Evolutionary conservation across 345 rosid genomes (phyloP).

Genomic region (Lepidium didymum): DNA sequence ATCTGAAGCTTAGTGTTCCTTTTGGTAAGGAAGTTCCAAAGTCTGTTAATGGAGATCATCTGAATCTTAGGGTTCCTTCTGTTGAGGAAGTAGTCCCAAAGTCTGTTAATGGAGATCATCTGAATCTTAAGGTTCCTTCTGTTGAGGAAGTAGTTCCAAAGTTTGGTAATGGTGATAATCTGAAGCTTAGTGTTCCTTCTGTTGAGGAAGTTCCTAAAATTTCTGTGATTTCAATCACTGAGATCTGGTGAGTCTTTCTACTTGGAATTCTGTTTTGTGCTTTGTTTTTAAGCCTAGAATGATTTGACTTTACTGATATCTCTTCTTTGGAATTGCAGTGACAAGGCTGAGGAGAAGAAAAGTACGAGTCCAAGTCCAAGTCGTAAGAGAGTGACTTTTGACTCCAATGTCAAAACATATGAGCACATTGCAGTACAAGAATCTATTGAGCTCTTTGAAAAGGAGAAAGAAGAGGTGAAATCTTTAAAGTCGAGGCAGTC

Average conservation of each 20-base stretch:
- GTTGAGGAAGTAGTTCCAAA: background rate
- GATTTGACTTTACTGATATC: background rate
- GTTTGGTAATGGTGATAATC: background rate
- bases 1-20: too few relatives aligned
- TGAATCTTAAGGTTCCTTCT: background rate
- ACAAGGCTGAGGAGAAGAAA: constrained; percentile 38
- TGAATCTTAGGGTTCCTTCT: background rate
- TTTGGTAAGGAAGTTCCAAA: background rate
- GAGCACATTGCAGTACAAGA: constrained; percentile 48
- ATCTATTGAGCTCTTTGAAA: constrained; percentile 27
- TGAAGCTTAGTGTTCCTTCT: background rate
- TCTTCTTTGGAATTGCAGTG: background rate
- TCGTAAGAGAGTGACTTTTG: constrained; percentile 75
- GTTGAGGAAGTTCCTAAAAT: constrained; percentile 23
- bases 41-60: background rate
- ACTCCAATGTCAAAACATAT: constrained; percentile 56
- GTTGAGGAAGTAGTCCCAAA: background rate
- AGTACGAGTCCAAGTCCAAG: constrained; percentile 22
- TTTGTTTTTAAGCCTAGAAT: background rate
- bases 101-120: background rate
- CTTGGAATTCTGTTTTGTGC: background rate
- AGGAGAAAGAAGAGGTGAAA: constrained; percentile 28
- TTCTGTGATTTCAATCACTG: constrained; percentile 24
- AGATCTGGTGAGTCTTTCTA: constrained; percentile 31
- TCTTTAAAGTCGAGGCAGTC: constrained; percentile 29